Evolutionary conservation across 345 rosid species (phyloP).

Genomic region (Aegle marmelos): DNA sequence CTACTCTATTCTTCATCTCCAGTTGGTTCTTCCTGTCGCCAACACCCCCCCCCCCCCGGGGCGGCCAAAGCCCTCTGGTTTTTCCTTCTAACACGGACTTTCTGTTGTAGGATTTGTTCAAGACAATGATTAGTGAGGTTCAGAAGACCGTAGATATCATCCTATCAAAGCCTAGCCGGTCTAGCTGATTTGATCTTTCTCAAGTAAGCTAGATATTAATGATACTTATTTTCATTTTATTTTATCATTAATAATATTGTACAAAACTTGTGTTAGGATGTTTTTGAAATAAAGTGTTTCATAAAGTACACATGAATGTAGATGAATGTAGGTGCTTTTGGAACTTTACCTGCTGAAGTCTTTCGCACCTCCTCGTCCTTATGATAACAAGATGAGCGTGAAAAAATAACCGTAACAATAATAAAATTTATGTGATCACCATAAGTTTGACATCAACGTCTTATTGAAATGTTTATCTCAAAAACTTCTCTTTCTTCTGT

Average conservation of each 20-base stretch:
- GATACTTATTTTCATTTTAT: neutral
- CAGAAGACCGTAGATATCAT: constrained; percentile 39
- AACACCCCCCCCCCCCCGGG: constrained; percentile 2
- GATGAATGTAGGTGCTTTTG: neutral
- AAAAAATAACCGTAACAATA: too few species aligned
- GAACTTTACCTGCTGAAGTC: neutral
- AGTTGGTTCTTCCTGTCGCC: neutral
- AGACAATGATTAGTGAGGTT: constrained; percentile 66
- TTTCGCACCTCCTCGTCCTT: neutral
- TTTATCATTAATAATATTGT: too few species aligned
- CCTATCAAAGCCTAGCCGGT: constrained; percentile 43
- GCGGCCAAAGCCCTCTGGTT: neutral
- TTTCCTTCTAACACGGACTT: neutral
- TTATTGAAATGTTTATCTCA: neutral
- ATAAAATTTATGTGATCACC: neutral
- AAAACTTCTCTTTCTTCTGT: neutral
- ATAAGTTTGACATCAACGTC: too few species aligned
- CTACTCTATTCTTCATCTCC: neutral
- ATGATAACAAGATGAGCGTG: neutral
- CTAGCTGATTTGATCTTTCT: constrained; percentile 62
- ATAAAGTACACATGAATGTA: too few species aligned
- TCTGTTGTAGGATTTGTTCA: constrained; percentile 72
- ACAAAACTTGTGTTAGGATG: neutral
- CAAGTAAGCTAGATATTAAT: constrained; percentile 43
- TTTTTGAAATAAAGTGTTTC: too few species aligned